A percentile compares a stretch with the other conserved stretches of the same genome.
Evolutionary conservation across 352 stramenopile genomes (phyloP).

Genomic region (Phytophthora cryptogea): DNA sequence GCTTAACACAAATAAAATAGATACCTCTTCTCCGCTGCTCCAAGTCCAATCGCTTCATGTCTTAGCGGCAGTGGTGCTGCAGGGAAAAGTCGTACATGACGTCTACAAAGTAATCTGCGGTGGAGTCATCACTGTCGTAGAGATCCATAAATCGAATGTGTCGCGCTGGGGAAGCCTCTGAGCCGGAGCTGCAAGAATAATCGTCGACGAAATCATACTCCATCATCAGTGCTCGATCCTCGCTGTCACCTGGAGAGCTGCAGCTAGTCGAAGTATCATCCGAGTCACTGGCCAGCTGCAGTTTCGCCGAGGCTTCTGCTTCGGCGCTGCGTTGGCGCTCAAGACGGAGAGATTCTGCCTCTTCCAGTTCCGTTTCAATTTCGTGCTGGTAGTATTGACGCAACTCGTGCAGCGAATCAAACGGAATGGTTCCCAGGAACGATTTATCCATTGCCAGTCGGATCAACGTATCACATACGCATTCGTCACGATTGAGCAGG

Average conservation of each 20-base stretch:
- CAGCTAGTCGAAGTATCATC: slow-evolving; percentile 30
- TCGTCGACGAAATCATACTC: slow-evolving; percentile 88
- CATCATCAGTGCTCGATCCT: slow-evolving; percentile 45
- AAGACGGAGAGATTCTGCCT: slow-evolving; percentile 37
- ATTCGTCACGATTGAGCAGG: slow-evolving; percentile 79
- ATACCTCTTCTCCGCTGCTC: slow-evolving; percentile 12
- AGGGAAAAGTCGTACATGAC: slow-evolving; percentile 63
- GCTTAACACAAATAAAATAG: slow-evolving; percentile 22
- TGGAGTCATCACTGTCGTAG: slow-evolving; percentile 55
- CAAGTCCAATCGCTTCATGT: neutral
- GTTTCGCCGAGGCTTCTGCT: neutral
- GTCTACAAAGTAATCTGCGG: slow-evolving; percentile 66
- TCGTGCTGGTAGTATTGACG: slow-evolving; percentile 64
- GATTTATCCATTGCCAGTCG: slow-evolving; percentile 82
- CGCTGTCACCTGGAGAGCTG: slow-evolving; percentile 21
- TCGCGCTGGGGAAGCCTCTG: slow-evolving; percentile 52
- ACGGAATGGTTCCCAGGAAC: slow-evolving; percentile 76
- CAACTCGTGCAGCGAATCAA: slow-evolving; percentile 77
- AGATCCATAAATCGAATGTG: slow-evolving; percentile 70
- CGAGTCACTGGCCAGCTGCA: slow-evolving; percentile 8
- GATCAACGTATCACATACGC: slow-evolving; percentile 81
- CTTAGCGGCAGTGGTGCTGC: slow-evolving; percentile 29
- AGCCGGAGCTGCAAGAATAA: slow-evolving; percentile 42
- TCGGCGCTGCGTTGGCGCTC: slow-evolving; percentile 26
- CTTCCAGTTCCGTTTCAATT: slow-evolving; percentile 59